These are phyloP conservation scores for Eleusine indica DNA, from an alignment of 176 grass and related monocot genomes.

Conservation along the genomic window DNA sequence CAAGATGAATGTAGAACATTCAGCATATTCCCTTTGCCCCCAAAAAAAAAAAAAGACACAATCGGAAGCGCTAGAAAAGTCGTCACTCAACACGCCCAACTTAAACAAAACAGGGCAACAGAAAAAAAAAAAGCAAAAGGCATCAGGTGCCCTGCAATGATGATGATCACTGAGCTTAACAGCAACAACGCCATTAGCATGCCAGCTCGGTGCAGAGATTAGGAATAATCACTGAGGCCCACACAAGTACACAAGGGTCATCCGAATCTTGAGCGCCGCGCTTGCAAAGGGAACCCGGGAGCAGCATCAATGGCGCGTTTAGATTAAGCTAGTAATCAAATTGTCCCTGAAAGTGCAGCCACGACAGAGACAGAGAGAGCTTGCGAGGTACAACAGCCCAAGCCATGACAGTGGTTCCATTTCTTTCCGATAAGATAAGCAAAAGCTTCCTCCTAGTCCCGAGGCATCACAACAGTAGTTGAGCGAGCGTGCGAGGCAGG, in stretches of 20 bases:
- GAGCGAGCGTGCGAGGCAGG: constrained; percentile 4
- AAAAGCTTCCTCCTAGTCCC: constrained; percentile 16
- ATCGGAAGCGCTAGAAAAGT: constrained; percentile 17
- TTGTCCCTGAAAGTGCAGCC: background rate
- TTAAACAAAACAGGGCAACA: constrained; percentile 38
- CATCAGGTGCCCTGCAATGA: constrained; percentile 43
- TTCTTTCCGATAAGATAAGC: constrained; percentile 17
- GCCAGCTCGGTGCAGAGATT: constrained; percentile 10
- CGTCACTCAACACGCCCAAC: background rate
- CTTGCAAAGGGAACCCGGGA: background rate
- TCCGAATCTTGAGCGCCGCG: background rate
- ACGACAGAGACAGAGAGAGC: background rate
- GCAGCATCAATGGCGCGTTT: background rate
- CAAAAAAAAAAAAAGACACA: background rate
- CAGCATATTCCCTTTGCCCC: constrained; percentile 38
- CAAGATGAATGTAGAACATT: constrained; percentile 24
- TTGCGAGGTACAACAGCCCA: constrained; percentile 32
- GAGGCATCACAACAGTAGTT: background rate
- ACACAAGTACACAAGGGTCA: too few relatives aligned
- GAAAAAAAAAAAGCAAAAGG: background rate
- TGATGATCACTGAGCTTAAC: constrained; percentile 20
- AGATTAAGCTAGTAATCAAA: background rate
- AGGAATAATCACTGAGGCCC: background rate
- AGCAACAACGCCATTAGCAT: constrained; percentile 13
- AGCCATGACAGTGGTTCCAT: background rate